phyloP scores from a whole-genome alignment of 257 asterid species.

The Salvia miltiorrhiza region DNA sequence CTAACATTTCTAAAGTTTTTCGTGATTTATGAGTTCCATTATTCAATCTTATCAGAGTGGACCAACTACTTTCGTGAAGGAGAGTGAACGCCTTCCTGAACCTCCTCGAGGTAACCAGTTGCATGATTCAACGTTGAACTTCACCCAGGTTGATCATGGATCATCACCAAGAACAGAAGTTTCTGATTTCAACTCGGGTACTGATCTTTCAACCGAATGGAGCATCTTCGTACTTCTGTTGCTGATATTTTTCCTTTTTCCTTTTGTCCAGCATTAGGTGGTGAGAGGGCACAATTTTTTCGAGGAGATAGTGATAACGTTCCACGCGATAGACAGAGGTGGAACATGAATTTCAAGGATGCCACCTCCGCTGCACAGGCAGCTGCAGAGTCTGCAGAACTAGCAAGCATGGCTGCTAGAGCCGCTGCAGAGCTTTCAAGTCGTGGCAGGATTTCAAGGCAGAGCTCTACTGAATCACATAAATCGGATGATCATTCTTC shows the following conservation, averaged over 20 bases:
- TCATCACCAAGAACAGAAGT: conserved; percentile 34
- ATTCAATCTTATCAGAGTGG: conserved; percentile 49
- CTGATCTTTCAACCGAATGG: no score
- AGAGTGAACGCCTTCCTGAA: conserved; percentile 27
- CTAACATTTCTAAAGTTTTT: neutral
- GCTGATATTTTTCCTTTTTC: neutral
- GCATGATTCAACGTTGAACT: conserved; percentile 25
- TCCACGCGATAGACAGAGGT: conserved; percentile 36
- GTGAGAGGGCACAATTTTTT: conserved; percentile 32
- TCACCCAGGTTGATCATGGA: conserved; percentile 31
- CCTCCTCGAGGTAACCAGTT: conserved; percentile 25
- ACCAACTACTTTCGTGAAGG: conserved; percentile 42
- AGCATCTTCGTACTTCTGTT: neutral
- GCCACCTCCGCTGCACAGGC: conserved; percentile 90
- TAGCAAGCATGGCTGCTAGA: conserved; percentile 79
- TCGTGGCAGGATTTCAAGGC: conserved; percentile 36
- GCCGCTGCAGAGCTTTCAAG: conserved; percentile 81
- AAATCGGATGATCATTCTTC: conserved; percentile 21
- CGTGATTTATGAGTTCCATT: conserved; percentile 3
- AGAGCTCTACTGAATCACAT: conserved; percentile 36
- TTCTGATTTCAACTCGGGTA: conserved; percentile 44
- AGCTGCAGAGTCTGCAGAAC: conserved; percentile 89
- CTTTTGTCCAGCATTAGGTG: conserved; percentile 23
- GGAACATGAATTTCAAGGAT: conserved; percentile 82
- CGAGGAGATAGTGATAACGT: conserved; percentile 25